Conservation (phyloP, 2,329 filamentous ascomycete genomes). For the Aciculosporium take region DNA sequence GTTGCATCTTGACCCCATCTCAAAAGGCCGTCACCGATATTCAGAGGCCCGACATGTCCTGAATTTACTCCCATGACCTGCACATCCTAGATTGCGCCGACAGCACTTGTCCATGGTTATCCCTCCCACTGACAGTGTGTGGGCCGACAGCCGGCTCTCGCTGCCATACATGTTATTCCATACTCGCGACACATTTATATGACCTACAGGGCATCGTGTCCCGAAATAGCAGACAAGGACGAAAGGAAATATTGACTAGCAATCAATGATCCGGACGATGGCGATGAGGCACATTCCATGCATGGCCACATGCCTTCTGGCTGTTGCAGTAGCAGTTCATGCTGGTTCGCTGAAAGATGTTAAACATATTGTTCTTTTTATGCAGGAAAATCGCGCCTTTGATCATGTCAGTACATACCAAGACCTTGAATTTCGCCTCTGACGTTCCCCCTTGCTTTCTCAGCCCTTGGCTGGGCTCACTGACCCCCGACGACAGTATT, state of each 20-base stretch:
- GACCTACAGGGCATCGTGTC: background rate
- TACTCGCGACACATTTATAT: background rate
- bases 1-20: too few species aligned
- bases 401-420: slow-evolving; percentile 15
- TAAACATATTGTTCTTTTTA: slow-evolving; percentile 43
- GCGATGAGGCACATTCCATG: background rate
- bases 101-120: background rate
- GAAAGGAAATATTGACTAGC: background rate
- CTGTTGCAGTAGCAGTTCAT: slow-evolving; percentile 9
- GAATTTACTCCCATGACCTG: background rate
- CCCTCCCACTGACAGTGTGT: too few species aligned
- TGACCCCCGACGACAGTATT: slow-evolving; percentile 25
- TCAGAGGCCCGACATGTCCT: too few species aligned
- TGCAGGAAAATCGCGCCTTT: slow-evolving; percentile 30
- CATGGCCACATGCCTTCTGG: slow-evolving; percentile 6
- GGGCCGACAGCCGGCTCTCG: too few species aligned
- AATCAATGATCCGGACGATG: background rate
- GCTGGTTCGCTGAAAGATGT: slow-evolving; percentile 33
- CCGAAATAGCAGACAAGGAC: background rate
- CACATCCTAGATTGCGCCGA: background rate
- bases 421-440: too few species aligned
- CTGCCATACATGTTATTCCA: background rate
- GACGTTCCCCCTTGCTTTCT: too few species aligned
- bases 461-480: background rate
- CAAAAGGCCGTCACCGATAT: too few species aligned